phyloP scores from a whole-genome alignment of 805 yeast genomes.

The Lachancea fermentati region DNA sequence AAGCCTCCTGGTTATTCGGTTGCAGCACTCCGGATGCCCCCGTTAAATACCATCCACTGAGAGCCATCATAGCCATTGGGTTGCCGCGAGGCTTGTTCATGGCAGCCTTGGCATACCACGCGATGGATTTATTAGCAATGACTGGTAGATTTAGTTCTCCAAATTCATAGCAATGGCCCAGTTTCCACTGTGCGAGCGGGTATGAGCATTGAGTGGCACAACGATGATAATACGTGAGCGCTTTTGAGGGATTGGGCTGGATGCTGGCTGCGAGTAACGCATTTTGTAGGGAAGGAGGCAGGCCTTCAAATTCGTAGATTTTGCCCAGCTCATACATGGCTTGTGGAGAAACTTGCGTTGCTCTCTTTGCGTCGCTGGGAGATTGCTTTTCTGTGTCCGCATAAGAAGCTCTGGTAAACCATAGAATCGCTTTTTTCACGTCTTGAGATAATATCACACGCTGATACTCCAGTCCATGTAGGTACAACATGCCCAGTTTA shows the following conservation, averaged over 20 bases:
- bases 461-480: slow-evolving; percentile 43
- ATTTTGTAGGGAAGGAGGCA: slow-evolving; percentile 20
- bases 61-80: slow-evolving; percentile 62
- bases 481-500: slow-evolving; percentile 60
- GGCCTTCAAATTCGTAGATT: slow-evolving; percentile 44
- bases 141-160: slow-evolving; percentile 51
- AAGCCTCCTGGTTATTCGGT: slow-evolving; percentile 59
- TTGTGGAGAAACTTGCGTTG: slow-evolving; percentile 40
- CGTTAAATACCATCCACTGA: slow-evolving; percentile 73
- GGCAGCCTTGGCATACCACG: slow-evolving; percentile 72
- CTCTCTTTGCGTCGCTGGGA: slow-evolving; percentile 29
- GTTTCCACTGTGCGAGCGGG: slow-evolving; percentile 60
- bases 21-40: slow-evolving; percentile 53
- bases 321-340: slow-evolving; percentile 54
- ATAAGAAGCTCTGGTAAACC: slow-evolving; percentile 45
- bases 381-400: neutral
- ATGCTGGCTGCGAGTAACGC: slow-evolving; percentile 13
- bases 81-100: slow-evolving; percentile 42
- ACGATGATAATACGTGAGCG: slow-evolving; percentile 48
- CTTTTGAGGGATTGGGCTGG: slow-evolving; percentile 33
- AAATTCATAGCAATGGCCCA: slow-evolving; percentile 69
- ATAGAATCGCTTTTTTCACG: slow-evolving; percentile 40
- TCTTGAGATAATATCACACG: slow-evolving; percentile 11
- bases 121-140: slow-evolving; percentile 54
- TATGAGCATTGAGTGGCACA: slow-evolving; percentile 56